phyloP scores from a whole-genome alignment of 495 filamentous ascomycete species.

The Penicillium maclennaniae region DNA sequence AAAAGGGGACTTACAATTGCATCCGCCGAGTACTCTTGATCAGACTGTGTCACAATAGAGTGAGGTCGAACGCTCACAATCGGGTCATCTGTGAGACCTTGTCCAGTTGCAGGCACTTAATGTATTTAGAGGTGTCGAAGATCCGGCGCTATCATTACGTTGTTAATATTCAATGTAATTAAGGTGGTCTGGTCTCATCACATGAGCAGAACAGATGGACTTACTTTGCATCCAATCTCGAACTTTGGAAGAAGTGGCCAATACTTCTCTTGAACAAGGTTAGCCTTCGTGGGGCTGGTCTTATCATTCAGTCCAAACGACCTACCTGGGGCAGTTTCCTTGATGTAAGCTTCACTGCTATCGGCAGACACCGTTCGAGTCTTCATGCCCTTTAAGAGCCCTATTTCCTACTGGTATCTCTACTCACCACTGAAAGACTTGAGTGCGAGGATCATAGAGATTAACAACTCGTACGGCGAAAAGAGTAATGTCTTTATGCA shows the following conservation, averaged over 20 bases:
- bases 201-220: background rate
- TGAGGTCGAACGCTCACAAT: conserved; percentile 4
- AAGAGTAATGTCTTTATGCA: conserved; percentile 42
- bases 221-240: conserved; percentile 8
- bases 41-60: conserved; percentile 14
- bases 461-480: conserved; percentile 76
- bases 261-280: conserved; percentile 1
- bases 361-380: background rate
- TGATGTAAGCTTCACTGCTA: background rate
- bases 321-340: background rate
- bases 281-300: too few relatives aligned
- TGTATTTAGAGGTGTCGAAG: conserved; percentile 10
- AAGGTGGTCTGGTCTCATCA: background rate
- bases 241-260: conserved; percentile 1
- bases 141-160: conserved; percentile 14
- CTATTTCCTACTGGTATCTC: conserved; percentile 77
- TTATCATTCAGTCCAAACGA: too few relatives aligned
- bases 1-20: conserved; percentile 9
- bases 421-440: conserved; percentile 58
- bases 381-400: conserved; percentile 55
- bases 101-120: conserved; percentile 6
- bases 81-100: conserved; percentile 15
- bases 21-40: conserved; percentile 8
- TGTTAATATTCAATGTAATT: background rate
- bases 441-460: conserved; percentile 65